Evolutionary conservation across 306 rosid species (phyloP), one percentile per base, ranked within the genome.

Genomic region (Prunus padus): DNA sequence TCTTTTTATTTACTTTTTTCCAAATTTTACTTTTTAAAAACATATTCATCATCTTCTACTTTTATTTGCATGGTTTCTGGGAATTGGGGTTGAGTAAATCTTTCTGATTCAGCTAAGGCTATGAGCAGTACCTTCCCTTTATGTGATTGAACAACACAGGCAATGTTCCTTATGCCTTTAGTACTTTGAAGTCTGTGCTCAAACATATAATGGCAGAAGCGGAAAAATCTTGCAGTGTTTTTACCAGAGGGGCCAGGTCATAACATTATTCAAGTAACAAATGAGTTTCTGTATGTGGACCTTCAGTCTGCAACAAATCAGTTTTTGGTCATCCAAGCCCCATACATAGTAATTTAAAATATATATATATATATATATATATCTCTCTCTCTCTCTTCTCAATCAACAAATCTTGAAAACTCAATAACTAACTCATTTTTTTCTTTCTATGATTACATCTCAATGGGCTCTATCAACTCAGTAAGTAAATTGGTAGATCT

Each of bases 81-180:
- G 74, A 63, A 73, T 84, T 80, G 65, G 76, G 77, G 19, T 73
- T 73, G 68, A 73, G 73, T 45, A 49, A 22, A 77, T 72, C 33
- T 69, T 61, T 77, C 86, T 84, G 91, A 81, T 87, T 80, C 85
- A 84, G 82, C 81, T 63, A 83, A 83, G 87, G 67, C 82, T 84
- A 68, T 40, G 88, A 85, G 80, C 83, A 78, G 89, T 81, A 78
- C 74, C 82, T 63, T 71, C 72, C 77, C 83, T 75, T 82, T 81
- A 60, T 45, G 87, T 88, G 93, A 87, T 89, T 91, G 90, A 93
- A 91, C 98, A 67, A 88, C 84, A 83, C 95, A 78, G 75, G 75
- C 93, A 79, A 87, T 90, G 98, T 91, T 93, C 95, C 91, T 93
- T 85, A 52, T 90, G 97, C 83, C 87, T 84, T 89, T 74, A 76